Evolutionary conservation across 1,284 basidiomycete species (phyloP), one percentile per base, ranked within the genome.

Genomic region (Schizophyllum amplum): DNA sequence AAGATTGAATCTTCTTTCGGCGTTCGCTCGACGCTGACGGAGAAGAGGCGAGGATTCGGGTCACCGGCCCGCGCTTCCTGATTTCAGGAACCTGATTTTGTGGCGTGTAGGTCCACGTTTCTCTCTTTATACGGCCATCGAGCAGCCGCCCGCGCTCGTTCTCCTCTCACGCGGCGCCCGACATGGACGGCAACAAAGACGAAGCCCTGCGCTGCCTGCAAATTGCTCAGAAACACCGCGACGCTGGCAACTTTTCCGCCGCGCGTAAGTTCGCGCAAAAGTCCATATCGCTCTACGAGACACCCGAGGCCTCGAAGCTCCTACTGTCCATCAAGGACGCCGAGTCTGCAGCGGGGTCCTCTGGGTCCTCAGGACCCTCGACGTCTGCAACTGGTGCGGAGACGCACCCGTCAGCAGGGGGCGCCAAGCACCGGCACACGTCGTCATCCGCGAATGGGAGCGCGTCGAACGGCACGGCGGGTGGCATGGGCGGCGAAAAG

Each of bases 201-300:
- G 93, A 94, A 71, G 92, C 92, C 24, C 71, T 88, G 57, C 85
- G 89, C 65, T 92, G 89, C 67, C 78, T 95, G 54, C 68, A 74
- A 52, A 90, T 95, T 60, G 87, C 93, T 11, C 84, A 86, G 68
- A 82, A 80, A 65, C 85, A 94, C 69, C 78, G 82, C 58, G 79
- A 84, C 53, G 75, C 83, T 50, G 85, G 82, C 55, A 93, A 94
- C 71, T 74, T 84, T 56, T 61, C 84, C 53, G 84, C 88, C 4
- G 94, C 96, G 1, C 83, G 89, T 66, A 92, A 93, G 69, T 96
- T 98, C 77, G 88, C 87, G 61, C 85, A 87, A 72, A 99, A 99
- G 74, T 92, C 90, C 15, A 82, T 94, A 58, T 76, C 86, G 23
- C 81, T 98, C 57, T 93, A 90, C 72, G 77, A 86, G 55, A 96